Evolutionary conservation across 257 asterid genomes (phyloP).

Genomic region (Nicotiana otophora): DNA sequence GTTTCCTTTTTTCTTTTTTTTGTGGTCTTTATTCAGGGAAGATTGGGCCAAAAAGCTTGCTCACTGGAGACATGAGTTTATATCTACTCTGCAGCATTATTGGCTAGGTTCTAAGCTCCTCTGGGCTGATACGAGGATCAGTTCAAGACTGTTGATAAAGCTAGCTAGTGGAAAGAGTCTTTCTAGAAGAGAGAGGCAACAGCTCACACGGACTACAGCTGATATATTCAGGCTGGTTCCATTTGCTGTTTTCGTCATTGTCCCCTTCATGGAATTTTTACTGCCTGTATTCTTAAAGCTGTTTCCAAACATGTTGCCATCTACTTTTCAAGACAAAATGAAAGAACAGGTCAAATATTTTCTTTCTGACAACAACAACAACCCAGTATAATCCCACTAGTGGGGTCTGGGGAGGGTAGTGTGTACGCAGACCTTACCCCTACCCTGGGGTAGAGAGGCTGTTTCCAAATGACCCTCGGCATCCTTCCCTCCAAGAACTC

Average conservation of each 20-base stretch:
- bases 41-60: slow-evolving; percentile 76
- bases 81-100: slow-evolving; percentile 78
- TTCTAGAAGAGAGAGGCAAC: slow-evolving; percentile 90
- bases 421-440: no score
- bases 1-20: neutral
- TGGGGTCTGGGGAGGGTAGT: no score
- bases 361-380: no score
- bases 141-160: slow-evolving; percentile 71
- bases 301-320: slow-evolving; percentile 89
- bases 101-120: slow-evolving; percentile 89
- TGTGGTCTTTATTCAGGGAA: slow-evolving; percentile 41
- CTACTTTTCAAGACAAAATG: slow-evolving; percentile 95
- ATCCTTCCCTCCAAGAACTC: no score
- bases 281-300: slow-evolving; percentile 79
- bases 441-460: no score
- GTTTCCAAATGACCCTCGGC: no score
- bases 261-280: slow-evolving; percentile 90
- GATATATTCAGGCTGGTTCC: slow-evolving; percentile 96
- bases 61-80: slow-evolving; percentile 78
- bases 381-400: no score
- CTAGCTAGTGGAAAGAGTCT: slow-evolving; percentile 81
- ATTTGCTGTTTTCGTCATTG: slow-evolving; percentile 74
- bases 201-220: slow-evolving; percentile 85
- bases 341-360: slow-evolving; percentile 65
- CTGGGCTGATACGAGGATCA: slow-evolving; percentile 89